Evolutionary conservation across 73 alveolate species (phyloP).

Genomic region (Paramecium bursaria): DNA sequence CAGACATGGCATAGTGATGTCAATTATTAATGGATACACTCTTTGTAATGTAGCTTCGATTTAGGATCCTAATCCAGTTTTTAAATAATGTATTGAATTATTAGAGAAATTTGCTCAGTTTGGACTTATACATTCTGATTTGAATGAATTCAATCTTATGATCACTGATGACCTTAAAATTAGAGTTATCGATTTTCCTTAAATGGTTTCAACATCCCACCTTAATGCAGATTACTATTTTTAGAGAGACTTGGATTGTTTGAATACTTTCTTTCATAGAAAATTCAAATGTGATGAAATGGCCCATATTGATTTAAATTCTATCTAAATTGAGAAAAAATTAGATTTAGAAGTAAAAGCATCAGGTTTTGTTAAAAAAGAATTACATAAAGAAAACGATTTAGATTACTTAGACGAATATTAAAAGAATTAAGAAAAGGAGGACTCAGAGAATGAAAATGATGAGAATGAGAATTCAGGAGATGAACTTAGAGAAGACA

Average conservation of each 20-base stretch:
- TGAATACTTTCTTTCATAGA: conserved; percentile 85
- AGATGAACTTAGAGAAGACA: conserved; percentile 10
- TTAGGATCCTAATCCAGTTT: conserved; percentile 55
- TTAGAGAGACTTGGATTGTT: conserved; percentile 94
- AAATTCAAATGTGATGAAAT: conserved; percentile 70
- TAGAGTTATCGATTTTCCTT: conserved; percentile 96
- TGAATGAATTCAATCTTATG: conserved; percentile 95
- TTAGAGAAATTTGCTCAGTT: conserved; percentile 56
- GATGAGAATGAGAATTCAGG: neutral
- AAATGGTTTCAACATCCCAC: conserved; percentile 64
- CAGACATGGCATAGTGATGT: conserved; percentile 70
- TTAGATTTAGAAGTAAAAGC: conserved; percentile 64
- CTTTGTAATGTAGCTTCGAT: conserved; percentile 48
- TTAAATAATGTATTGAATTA: conserved; percentile 53
- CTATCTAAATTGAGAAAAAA: conserved; percentile 28
- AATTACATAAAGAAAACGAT: conserved; percentile 43
- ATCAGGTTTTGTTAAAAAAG: conserved; percentile 66
- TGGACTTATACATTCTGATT: conserved; percentile 98
- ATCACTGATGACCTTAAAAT: conserved; percentile 87
- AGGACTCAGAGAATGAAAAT: neutral
- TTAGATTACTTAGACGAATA: conserved; percentile 46
- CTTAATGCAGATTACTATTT: conserved; percentile 57
- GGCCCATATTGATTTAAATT: conserved; percentile 35
- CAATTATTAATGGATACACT: conserved; percentile 57
- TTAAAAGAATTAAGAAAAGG: conserved; percentile 6